phyloP scores from a whole-genome alignment of 2,329 filamentous ascomycete genomes.

The Colletotrichum liriopes region DNA sequence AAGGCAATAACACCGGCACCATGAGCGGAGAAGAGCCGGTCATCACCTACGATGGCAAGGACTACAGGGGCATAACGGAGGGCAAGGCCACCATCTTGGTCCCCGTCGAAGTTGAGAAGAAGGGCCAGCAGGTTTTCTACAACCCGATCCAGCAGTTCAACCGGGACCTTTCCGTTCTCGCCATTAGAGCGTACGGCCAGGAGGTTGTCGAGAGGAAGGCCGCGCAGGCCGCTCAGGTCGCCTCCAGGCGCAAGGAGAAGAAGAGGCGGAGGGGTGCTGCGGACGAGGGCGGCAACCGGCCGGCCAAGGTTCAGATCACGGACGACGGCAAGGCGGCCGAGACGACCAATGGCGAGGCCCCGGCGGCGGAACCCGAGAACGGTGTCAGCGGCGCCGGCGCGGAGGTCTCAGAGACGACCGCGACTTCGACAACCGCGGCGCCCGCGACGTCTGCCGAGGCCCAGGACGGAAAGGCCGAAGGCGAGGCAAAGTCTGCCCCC shows the following conservation, averaged over 20 bases:
- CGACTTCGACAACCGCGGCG: slow-evolving; percentile 28
- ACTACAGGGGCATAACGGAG: slow-evolving; percentile 68
- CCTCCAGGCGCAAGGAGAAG: slow-evolving; percentile 50
- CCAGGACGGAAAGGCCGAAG: slow-evolving; percentile 33
- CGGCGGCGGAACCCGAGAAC: not conserved
- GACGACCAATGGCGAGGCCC: slow-evolving; percentile 18
- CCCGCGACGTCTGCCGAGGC: slow-evolving; percentile 34
- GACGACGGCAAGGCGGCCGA: slow-evolving; percentile 43
- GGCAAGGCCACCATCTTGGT: slow-evolving; percentile 72
- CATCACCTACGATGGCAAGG: slow-evolving; percentile 61
- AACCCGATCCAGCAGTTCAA: slow-evolving; percentile 99
- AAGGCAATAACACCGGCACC: slow-evolving; percentile 40
- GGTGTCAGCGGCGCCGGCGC: slow-evolving; percentile 35
- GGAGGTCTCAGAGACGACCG: slow-evolving; percentile 36
- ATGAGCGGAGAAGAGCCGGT: slow-evolving; percentile 52
- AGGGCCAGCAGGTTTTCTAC: slow-evolving; percentile 88
- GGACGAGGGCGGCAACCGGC: slow-evolving; percentile 63
- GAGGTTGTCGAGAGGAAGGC: slow-evolving; percentile 67
- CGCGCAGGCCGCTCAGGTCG: slow-evolving; percentile 54
- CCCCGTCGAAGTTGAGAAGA: slow-evolving; percentile 60
- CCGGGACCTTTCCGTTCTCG: slow-evolving; percentile 92
- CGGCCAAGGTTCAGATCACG: slow-evolving; percentile 49
- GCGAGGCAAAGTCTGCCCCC: slow-evolving; percentile 12
- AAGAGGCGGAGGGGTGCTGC: slow-evolving; percentile 62
- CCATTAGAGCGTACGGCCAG: slow-evolving; percentile 90